Evolutionary conservation across 345 rosid species (phyloP), one percentile per base, ranked within the genome.

Genomic region (Punica granatum): DNA sequence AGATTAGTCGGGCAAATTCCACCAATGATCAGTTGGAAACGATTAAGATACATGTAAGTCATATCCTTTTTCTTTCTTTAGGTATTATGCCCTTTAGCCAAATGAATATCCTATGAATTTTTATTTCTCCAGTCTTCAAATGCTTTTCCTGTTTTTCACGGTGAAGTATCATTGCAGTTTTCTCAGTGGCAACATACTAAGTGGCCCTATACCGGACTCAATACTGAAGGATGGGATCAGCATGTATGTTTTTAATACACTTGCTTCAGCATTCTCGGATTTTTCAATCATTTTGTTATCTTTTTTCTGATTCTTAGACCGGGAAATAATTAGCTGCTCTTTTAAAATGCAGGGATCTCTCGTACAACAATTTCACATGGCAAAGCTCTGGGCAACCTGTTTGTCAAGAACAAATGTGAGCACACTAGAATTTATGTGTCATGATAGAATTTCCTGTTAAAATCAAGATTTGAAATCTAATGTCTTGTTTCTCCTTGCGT

Each of bases 1-100:
- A 77, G 74, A 73, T 63, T 83, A 60, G 74, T 63, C 62, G 90
- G 85, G 64, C 70, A 34, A 53, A 67, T 83, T 69, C 79, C 86
- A 13, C 51, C 73, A 53, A 65, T 63, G 32, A 59, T 73, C 67
- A 48, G 64, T 13, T 73, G 75, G 61, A 32, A 63, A 15, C 56
- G 13, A 5, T 21, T 79, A 49, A 42, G 67, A 37, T 82, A 77
- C 64, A 53, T 85, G 87, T 81, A 81, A 76, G 87, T 51, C 41
- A 21, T 7, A 48, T 13, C 6, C 19, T 8, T 26, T 56, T 56
- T 21, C n/a, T 46, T 46, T 46, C 19, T 46, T 15, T 16, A 16
- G n/a, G 51, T 46, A 14, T 16, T 46, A 19, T 46, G n/a, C 21
- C 1, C 23, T 19, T 46, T 7, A n/a, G 56, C 21, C 18, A 28